Percentiles rank a stretch among this genome's conserved stretches.
Evolutionary conservation across 495 filamentous ascomycete species (phyloP).

Genomic region (Penicillium paxilli): DNA sequence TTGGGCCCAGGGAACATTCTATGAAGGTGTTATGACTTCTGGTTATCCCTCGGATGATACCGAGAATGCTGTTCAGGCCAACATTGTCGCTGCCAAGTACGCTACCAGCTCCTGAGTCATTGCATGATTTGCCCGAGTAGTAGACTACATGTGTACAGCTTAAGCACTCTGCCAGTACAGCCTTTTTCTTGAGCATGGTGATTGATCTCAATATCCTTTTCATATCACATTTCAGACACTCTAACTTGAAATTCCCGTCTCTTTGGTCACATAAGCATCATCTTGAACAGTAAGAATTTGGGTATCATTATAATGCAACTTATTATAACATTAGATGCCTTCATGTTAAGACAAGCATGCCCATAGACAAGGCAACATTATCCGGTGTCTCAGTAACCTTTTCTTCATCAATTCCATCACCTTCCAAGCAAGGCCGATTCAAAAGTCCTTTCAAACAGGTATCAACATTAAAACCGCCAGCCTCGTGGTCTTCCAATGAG

Average conservation of each 20-base stretch:
- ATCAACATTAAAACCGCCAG: neutral
- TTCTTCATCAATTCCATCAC: constrained; percentile 1
- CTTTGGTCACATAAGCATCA: too few species aligned
- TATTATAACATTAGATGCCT: neutral
- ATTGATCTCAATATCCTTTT: too few species aligned
- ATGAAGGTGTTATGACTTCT: constrained; percentile 60
- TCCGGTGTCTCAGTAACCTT: constrained; percentile 11
- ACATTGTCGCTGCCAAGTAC: constrained; percentile 58
- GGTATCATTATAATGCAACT: too few species aligned
- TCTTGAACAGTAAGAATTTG: too few species aligned
- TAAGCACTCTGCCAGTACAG: too few species aligned
- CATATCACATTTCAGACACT: too few species aligned
- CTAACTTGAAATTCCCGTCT: too few species aligned
- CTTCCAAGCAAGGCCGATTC: neutral
- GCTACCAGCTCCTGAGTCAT: constrained; percentile 23
- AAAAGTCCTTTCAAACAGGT: neutral
- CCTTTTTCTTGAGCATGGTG: too few species aligned
- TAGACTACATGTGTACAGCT: too few species aligned
- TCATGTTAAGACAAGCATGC: constrained; percentile 9
- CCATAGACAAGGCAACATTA: constrained; percentile 20
- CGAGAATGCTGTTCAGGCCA: constrained; percentile 55
- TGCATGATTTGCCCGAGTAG: too few species aligned
- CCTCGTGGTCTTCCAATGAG: neutral
- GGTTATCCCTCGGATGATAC: constrained; percentile 57
- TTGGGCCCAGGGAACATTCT: constrained; percentile 57